Base-by-base conservation (phyloP, 345 rosid species). In the Physaria fendleri region DNA sequence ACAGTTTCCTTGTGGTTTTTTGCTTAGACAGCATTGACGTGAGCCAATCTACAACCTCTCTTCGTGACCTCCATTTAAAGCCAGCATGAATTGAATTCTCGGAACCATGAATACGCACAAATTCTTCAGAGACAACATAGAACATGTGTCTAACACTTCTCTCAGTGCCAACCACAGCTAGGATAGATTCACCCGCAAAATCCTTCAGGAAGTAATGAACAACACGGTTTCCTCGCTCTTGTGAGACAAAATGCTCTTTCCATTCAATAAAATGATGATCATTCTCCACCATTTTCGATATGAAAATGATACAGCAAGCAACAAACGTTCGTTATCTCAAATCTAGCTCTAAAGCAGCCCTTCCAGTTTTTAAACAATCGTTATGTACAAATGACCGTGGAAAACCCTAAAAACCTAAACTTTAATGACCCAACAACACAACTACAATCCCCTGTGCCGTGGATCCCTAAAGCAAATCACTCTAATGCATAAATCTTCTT, bases 101-200 rank as follows among this genome's bases (percentile, higher is more conserved):
- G 17, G 82, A 68, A 42, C 94, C 97, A 76, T 83, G 71, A 57
- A 77, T 72, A 61, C 59, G 70, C 76, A 93, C 91, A 74, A 93
- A 93, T 55, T 93, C 99, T 40, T 87, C 94, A 13, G 95, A 83
- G 12, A 87, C 94, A 66, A 83, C 89, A 67, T 93, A 93, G 76
- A 85, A 87, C 99, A 93, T 89, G 76, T 93, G 99, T 72, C 97
- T 83, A 61, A 89, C 95, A 75, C 97, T 93, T 74, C 97, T 87
- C 86, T 93, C 99, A 48, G 94, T 93, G 24, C 97, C 99, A 49
- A 93, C 77, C 65, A 93, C 86, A 21, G 97, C 89, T 68, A 87
- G 77, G 45, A 85, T 47, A 12, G 85, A 86, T 61, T 87, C 88
- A 52, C 97, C 99, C 7, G 76, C 56, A 48, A 83, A 82, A 78